Evolutionary conservation across 2,329 filamentous ascomycete species (phyloP).

Genomic region (Ophiocordyceps sinensis): DNA sequence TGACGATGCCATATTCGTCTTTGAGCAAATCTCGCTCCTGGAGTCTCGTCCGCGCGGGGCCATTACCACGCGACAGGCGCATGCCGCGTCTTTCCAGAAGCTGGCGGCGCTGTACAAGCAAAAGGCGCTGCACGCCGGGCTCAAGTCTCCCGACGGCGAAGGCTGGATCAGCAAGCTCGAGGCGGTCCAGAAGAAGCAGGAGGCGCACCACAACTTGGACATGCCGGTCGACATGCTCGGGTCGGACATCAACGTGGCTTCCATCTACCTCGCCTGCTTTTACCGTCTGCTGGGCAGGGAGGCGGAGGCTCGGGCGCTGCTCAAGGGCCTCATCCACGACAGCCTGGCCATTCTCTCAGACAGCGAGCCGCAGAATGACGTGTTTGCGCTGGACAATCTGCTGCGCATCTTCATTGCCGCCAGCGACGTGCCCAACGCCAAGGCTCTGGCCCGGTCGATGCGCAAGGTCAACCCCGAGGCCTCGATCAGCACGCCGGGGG

Average conservation of each 20-base stretch:
- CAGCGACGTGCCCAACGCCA: slow-evolving; percentile 20
- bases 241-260: slow-evolving; percentile 25
- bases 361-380: slow-evolving; percentile 25
- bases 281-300: slow-evolving; percentile 17
- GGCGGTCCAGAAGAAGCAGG: slow-evolving; percentile 20
- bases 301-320: slow-evolving; percentile 13
- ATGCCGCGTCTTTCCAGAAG: slow-evolving; percentile 24
- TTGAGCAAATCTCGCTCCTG: slow-evolving; percentile 20
- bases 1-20: slow-evolving; percentile 18
- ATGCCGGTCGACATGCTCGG: slow-evolving; percentile 25
- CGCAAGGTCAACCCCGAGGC: slow-evolving; percentile 17
- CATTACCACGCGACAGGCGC: slow-evolving; percentile 22
- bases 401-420: slow-evolving; percentile 23
- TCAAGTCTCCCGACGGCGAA: slow-evolving; percentile 11
- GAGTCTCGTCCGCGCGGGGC: slow-evolving; percentile 25
- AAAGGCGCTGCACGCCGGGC: slow-evolving; percentile 14
- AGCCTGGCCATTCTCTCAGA: slow-evolving; percentile 24
- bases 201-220: slow-evolving; percentile 21
- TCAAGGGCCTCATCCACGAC: slow-evolving; percentile 19
- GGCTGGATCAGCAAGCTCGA: slow-evolving; percentile 21
- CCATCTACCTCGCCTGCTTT: slow-evolving; percentile 24
- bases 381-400: slow-evolving; percentile 26
- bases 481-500: slow-evolving; percentile 11
- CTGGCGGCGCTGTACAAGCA: slow-evolving; percentile 23
- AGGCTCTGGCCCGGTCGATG: slow-evolving; percentile 24